A percentile compares a stretch with the other conserved stretches of the same genome.
phyloP scores from a whole-genome alignment of 495 filamentous ascomycete genomes.

The Letharia columbiana region DNA sequence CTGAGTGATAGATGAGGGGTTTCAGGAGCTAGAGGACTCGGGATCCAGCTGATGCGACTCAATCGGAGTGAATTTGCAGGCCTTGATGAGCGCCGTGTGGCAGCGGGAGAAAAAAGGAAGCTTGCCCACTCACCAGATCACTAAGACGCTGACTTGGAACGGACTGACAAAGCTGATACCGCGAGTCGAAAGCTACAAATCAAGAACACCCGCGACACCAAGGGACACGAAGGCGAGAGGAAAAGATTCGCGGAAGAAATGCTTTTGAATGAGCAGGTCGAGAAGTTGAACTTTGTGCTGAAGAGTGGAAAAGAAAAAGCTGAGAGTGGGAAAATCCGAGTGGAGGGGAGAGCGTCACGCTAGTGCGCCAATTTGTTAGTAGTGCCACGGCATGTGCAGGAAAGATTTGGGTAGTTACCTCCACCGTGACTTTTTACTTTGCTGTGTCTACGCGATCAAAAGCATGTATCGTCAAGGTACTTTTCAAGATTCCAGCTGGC shows the following conservation, averaged over 20 bases:
- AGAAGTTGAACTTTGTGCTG: constrained; percentile 4
- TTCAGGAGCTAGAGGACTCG: neutral
- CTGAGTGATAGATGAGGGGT: neutral
- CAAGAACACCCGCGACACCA: constrained; percentile 27
- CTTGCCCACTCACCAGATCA: constrained; percentile 30
- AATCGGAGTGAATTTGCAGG: neutral
- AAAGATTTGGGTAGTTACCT: neutral
- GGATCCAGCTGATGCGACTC: neutral
- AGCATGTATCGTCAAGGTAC: neutral
- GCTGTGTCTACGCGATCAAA: neutral
- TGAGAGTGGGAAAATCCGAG: constrained; percentile 14
- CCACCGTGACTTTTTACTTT: neutral
- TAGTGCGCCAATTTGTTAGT: constrained; percentile 17
- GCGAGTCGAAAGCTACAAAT: constrained; percentile 25
- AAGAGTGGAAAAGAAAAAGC: constrained; percentile 16
- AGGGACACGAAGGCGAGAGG: constrained; percentile 19
- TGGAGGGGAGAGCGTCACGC: constrained; percentile 2
- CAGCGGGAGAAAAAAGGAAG: neutral
- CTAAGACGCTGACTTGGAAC: constrained; percentile 17
- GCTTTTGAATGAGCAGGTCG: constrained; percentile 15
- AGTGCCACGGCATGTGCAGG: constrained; percentile 4
- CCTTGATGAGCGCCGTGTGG: constrained; percentile 5
- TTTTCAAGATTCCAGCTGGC: neutral
- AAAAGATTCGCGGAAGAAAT: constrained; percentile 22
- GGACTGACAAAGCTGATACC: constrained; percentile 21